Evolutionary conservation across 192 early-diverging fungal species (phyloP).

Genomic region (Thamnidium elegans): DNA sequence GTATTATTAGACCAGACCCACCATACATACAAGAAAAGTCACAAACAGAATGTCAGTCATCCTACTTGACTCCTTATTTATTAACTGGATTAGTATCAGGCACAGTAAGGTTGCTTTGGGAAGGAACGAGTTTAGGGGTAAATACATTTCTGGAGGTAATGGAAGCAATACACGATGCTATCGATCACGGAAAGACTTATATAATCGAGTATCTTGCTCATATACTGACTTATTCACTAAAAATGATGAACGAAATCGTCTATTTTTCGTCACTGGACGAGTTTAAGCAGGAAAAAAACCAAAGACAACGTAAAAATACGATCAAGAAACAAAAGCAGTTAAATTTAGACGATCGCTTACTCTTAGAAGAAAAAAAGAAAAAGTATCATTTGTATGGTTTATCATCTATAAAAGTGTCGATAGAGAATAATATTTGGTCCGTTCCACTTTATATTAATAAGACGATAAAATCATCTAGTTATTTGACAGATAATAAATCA

Average conservation of each 20-base stretch:
- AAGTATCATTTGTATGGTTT: not conserved
- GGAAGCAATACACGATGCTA: not conserved
- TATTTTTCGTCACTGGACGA: not conserved
- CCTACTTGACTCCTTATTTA: not conserved
- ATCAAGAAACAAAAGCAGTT: not conserved
- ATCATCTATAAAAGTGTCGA: slow-evolving; percentile 1
- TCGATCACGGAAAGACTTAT: slow-evolving; percentile 14
- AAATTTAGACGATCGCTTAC: not conserved
- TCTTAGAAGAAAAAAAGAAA: not conserved
- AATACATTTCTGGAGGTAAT: not conserved
- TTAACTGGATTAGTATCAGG: not conserved
- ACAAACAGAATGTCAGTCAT: not conserved
- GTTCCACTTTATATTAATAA: slow-evolving; percentile 5
- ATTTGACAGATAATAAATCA: no score
- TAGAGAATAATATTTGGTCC: slow-evolving; percentile 5
- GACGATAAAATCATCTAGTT: no score
- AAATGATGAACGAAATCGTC: slow-evolving; percentile 5
- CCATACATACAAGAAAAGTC: not conserved
- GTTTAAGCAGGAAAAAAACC: not conserved
- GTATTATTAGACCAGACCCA: slow-evolving; percentile 7
- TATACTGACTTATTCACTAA: not conserved
- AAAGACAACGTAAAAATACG: not conserved
- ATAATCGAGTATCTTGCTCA: slow-evolving; percentile 10
- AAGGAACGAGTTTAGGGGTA: not conserved
- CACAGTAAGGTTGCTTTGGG: not conserved